Conservation (phyloP, 2,329 filamentous ascomycete genomes). For the Arthroderma uncinatum region DNA sequence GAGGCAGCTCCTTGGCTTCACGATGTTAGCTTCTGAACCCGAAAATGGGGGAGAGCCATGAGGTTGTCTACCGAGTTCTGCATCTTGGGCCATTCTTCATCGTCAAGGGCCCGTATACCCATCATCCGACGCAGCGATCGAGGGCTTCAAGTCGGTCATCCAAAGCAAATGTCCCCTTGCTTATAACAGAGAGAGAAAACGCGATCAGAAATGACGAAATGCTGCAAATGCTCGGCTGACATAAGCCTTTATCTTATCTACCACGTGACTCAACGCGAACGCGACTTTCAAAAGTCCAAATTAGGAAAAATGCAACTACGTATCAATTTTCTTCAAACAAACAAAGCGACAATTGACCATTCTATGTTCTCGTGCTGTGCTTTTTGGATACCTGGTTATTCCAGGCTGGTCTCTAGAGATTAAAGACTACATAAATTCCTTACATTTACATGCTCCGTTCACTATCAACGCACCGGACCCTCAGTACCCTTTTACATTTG, state of each 20-base stretch:
- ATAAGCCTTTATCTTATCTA: not conserved
- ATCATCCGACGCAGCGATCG: not conserved
- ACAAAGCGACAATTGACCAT: not conserved
- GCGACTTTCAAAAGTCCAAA: not conserved
- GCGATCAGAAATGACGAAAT: slow-evolving; percentile 1
- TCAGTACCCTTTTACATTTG: not conserved
- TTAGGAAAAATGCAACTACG: not conserved
- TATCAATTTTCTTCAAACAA: not conserved
- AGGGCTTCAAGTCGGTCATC: not conserved
- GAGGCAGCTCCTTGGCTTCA: slow-evolving; percentile 49
- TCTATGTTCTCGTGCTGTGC: not conserved
- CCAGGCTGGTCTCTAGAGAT: not conserved
- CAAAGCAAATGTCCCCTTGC: too few species aligned
- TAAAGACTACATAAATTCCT: not conserved
- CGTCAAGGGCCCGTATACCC: slow-evolving; percentile 14
- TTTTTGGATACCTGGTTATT: not conserved
- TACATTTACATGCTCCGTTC: slow-evolving; percentile 2
- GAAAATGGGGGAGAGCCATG: not conserved
- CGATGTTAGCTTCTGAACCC: not conserved
- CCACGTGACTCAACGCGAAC: not conserved
- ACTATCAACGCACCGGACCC: not conserved
- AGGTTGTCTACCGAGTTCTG: slow-evolving; percentile 22
- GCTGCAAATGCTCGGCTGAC: not conserved
- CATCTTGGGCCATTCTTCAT: slow-evolving; percentile 35
- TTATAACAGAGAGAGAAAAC: not conserved